Percentiles rank a stretch among this genome's conserved stretches.
Conservation (phyloP, 257 asterid species). For the Jacaranda copaia region DNA sequence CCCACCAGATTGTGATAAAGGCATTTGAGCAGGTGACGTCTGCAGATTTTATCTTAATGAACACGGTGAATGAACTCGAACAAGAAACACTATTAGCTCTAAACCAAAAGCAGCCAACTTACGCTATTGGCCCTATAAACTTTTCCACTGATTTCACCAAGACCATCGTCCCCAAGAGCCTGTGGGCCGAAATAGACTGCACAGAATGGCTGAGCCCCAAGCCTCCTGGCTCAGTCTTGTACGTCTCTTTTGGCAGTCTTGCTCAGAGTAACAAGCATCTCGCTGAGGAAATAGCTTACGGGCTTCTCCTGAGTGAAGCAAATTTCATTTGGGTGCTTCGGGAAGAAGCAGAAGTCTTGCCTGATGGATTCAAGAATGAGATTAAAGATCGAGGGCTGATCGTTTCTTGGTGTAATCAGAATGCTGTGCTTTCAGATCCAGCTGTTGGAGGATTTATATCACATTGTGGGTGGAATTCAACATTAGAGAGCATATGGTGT, state of each 20-base stretch:
- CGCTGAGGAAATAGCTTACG: conserved; percentile 45
- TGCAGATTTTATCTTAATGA: conserved; percentile 55
- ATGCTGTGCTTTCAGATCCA: conserved; percentile 35
- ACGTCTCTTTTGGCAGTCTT: conserved; percentile 54
- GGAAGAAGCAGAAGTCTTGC: conserved; percentile 36
- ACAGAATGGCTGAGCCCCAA: conserved; percentile 44
- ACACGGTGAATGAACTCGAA: conserved; percentile 54
- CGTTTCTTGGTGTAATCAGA: conserved; percentile 45
- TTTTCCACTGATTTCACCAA: conserved; percentile 13
- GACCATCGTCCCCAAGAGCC: conserved; percentile 25
- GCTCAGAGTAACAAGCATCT: conserved; percentile 24
- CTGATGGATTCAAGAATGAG: conserved; percentile 38
- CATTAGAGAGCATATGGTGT: conserved; percentile 45
- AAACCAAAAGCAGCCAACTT: conserved; percentile 35
- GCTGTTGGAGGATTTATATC: conserved; percentile 54
- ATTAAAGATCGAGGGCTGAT: conserved; percentile 41
- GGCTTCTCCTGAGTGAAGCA: conserved; percentile 46
- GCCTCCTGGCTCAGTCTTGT: conserved; percentile 45
- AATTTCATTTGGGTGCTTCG: conserved; percentile 59
- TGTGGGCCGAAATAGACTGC: conserved; percentile 43
- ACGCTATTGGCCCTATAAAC: conserved; percentile 34
- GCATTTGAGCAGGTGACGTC: conserved; percentile 49
- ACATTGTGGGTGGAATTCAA: conserved; percentile 61
- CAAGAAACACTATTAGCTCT: conserved; percentile 39
- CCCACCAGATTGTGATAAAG: conserved; percentile 43